These are phyloP conservation scores for Glycine tomentella DNA, from an alignment of 306 rosid genomes.

Conservation along the genomic window DNA sequence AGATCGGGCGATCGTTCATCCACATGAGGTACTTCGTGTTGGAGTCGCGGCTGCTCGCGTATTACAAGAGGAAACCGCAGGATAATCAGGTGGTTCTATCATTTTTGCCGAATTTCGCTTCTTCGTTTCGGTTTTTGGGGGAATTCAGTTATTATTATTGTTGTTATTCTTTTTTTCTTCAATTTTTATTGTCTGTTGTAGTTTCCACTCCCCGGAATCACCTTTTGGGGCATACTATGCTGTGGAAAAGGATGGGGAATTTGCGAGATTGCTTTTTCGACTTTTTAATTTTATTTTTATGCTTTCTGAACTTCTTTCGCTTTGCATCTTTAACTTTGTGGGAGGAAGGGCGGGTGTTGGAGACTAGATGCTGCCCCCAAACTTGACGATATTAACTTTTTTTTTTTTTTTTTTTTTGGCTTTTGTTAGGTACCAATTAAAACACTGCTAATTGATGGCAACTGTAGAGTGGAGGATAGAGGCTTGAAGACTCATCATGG, in stretches of 20 bases:
- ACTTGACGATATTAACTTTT: slow-evolving; percentile 4
- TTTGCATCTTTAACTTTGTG: slow-evolving; percentile 22
- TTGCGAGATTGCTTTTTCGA: slow-evolving; percentile 24
- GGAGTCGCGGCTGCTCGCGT: slow-evolving; percentile 91
- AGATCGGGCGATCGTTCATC: slow-evolving; percentile 96
- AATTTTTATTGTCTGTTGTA: slow-evolving; percentile 20
- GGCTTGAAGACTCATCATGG: slow-evolving; percentile 99
- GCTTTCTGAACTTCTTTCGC: slow-evolving; percentile 35
- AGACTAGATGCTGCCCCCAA: slow-evolving; percentile 31
- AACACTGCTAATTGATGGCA: slow-evolving; percentile 88
- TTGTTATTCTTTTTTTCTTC: background rate
- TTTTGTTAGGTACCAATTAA: slow-evolving; percentile 85
- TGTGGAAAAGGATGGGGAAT: slow-evolving; percentile 14
- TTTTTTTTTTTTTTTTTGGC: slow-evolving; percentile 39
- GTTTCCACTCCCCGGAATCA: slow-evolving; percentile 32
- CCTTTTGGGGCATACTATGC: background rate
- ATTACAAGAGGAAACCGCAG: slow-evolving; percentile 95
- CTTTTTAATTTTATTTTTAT: slow-evolving; percentile 5
- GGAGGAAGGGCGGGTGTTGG: slow-evolving; percentile 28
- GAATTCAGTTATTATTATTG: background rate
- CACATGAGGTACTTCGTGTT: slow-evolving; percentile 98
- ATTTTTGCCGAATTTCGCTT: background rate
- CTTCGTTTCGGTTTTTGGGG: background rate
- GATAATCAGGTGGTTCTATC: slow-evolving; percentile 75
- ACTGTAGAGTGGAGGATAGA: slow-evolving; percentile 99